Evolutionary conservation across 495 filamentous ascomycete species (phyloP).

Genomic region (Aspergillus steynii): DNA sequence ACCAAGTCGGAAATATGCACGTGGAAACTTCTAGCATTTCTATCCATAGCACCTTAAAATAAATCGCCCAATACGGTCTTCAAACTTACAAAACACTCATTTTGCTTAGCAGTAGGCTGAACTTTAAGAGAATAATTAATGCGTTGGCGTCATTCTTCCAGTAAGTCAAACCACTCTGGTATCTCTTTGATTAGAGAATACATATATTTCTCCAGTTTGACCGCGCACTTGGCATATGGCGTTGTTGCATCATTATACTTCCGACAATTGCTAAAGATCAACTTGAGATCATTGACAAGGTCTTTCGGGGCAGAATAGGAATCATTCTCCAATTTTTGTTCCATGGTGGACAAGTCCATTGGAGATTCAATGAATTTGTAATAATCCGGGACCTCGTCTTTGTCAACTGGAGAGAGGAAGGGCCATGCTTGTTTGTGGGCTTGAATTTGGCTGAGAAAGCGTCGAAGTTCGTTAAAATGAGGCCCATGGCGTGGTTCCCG

Average conservation of each 20-base stretch:
- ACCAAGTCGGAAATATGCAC: not conserved
- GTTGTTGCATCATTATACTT: constrained; percentile 73
- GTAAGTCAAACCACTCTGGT: constrained; percentile 76
- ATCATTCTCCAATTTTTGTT: constrained; percentile 90
- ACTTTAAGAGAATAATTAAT: no score
- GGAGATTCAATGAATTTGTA: constrained; percentile 97
- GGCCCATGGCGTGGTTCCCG: constrained; percentile 94
- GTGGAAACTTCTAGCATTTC: not conserved
- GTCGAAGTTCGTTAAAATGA: constrained; percentile 94
- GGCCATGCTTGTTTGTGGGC: constrained; percentile 93
- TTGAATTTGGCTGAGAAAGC: constrained; percentile 92
- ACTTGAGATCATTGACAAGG: constrained; percentile 84
- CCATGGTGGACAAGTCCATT: constrained; percentile 97
- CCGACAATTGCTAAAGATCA: constrained; percentile 94
- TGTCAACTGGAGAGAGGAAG: constrained; percentile 88
- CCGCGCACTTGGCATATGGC: constrained; percentile 97
- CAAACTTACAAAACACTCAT: no score
- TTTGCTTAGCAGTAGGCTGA: no score
- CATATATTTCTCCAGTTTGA: constrained; percentile 96
- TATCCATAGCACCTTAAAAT: not conserved
- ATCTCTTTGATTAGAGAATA: constrained; percentile 88
- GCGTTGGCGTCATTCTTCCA: not conserved
- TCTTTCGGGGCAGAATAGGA: constrained; percentile 88
- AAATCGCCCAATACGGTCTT: no score
- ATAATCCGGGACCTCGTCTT: constrained; percentile 93